Evolutionary conservation across 345 rosid species (phyloP).

Genomic region (Fremontodendron californicum): DNA sequence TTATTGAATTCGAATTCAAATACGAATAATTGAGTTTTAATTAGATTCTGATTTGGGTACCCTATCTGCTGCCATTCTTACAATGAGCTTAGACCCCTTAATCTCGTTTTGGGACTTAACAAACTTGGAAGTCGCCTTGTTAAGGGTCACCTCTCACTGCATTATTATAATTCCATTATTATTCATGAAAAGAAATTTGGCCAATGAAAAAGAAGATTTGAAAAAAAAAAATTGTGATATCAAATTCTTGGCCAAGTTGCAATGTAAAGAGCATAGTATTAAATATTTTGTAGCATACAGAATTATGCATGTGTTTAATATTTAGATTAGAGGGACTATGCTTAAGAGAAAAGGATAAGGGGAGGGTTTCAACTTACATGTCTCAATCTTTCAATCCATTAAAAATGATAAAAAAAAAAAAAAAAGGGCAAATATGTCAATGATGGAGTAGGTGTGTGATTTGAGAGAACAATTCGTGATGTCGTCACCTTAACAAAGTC

Average conservation of each 20-base stretch:
- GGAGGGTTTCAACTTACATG: too few relatives aligned
- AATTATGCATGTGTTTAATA: background rate
- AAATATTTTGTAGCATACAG: background rate
- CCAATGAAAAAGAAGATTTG: too few relatives aligned
- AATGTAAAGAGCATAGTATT: background rate
- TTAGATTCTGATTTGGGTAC: too few relatives aligned
- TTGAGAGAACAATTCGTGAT: background rate
- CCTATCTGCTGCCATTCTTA: too few relatives aligned
- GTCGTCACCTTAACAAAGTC: slow-evolving; percentile 13
- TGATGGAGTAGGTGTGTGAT: slow-evolving; percentile 23
- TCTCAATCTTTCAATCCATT: background rate
- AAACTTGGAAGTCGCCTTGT: background rate
- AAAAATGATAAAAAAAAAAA: background rate
- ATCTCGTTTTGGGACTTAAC: background rate
- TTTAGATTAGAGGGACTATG: background rate
- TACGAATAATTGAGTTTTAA: too few relatives aligned
- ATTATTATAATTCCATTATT: too few relatives aligned
- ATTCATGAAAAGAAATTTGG: background rate
- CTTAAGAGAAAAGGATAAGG: background rate
- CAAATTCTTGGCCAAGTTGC: background rate
- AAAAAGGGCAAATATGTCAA: slow-evolving; percentile 18
- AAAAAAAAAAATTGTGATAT: background rate
- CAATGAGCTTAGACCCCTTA: background rate
- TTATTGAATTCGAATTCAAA: too few relatives aligned
- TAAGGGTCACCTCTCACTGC: background rate